Evolutionary conservation across 768 basidiomycete species (phyloP), one percentile per base, ranked within the genome.

Genomic region (Suillus discolor): DNA sequence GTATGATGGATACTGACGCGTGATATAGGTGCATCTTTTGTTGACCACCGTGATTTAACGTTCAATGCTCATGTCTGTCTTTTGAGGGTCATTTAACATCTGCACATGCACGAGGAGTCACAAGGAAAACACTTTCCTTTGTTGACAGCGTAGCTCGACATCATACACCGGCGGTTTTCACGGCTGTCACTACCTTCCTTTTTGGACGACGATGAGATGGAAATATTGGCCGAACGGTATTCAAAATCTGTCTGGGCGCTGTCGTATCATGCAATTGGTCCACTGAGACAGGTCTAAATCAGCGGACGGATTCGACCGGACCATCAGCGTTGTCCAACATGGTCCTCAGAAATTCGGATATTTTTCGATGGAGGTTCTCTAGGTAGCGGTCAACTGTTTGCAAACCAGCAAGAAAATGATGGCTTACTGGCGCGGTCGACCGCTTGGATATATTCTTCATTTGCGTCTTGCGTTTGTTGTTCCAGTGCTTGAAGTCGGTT

Each of bases 351-450:
- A 87, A 80, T 20, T 87, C 86, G 2, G 88, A 80, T 13, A 90
- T 82, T 70, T 90, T 88, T 0, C 76, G 71, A 67, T 90, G 88
- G 0, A 92, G 77, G 36, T 81, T 80, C 71, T 88, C 90, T 91
- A 66, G 2, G 28, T 7, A 25, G 41, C 15, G 61, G 20, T 31
- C 7, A 36, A n/a, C 41, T 6, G 13, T 36, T 18, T 62, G 5
- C n/a, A 36, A 6, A 59, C 42, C 44, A 15, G 39, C 41, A 4
- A 62, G 36, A 11, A 60, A 25, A 65, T 12, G 54, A 20, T 31
- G 31, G 85, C 91, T 73, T 61, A 94, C 94, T 93, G 1, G 93
- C 89, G 64, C 91, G 87, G 63, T 85, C 81, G 3, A 96, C 86
- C 1, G 92, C 92, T 31, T 79, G 80, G 8, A 83, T 75, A 68